Conservation (phyloP, 176 grass and related monocot genomes). For the Ampelocalamus luodianensis region DNA sequence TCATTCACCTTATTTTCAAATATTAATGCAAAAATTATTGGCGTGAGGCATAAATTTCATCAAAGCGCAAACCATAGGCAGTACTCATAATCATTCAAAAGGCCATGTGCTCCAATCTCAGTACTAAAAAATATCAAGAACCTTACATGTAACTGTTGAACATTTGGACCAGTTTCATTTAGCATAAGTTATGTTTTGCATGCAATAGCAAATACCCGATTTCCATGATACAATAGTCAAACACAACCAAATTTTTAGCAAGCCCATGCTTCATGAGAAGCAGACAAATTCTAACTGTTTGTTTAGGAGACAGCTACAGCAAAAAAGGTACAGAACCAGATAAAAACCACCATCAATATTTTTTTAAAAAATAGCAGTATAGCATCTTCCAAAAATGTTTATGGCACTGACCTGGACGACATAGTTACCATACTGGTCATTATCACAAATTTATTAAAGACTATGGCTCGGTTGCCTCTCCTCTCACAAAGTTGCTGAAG, state of each 20-base stretch:
- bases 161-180: constrained; percentile 6
- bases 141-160: neutral
- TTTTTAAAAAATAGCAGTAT: neutral
- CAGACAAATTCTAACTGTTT: neutral
- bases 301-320: neutral
- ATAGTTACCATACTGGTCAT: constrained; percentile 63
- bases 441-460: too few relatives aligned
- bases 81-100: neutral
- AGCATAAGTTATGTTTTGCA: neutral
- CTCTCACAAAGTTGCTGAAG: too few relatives aligned
- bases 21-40: neutral
- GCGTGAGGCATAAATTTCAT: neutral
- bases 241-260: neutral
- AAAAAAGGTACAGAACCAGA: neutral
- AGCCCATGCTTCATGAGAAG: neutral
- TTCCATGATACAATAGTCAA: constrained; percentile 13
- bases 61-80: neutral
- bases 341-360: neutral
- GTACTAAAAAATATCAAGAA: neutral
- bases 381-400: constrained; percentile 10
- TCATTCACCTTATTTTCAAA: neutral
- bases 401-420: constrained; percentile 54
- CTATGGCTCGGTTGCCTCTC: too few relatives aligned
- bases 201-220: neutral
- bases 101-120: neutral